Evolutionary conservation across 495 filamentous ascomycete species (phyloP).

Genomic region (Cercophora newfieldiana): DNA sequence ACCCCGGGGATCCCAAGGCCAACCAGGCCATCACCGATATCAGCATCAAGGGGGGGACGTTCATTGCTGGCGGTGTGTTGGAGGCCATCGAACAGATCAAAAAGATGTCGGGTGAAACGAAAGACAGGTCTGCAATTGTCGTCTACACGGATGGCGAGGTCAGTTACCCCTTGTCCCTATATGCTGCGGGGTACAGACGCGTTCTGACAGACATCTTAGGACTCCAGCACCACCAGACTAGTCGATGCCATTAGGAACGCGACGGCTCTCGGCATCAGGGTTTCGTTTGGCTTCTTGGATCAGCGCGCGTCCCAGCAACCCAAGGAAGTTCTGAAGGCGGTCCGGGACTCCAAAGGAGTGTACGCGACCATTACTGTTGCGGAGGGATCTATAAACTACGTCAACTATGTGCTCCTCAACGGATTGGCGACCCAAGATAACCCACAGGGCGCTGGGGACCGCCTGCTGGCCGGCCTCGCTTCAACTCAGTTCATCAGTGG

Average conservation of each 20-base stretch:
- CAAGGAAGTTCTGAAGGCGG: conserved; percentile 23
- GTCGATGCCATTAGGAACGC: conserved; percentile 34
- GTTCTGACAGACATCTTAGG: conserved; percentile 4
- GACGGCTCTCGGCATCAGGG: conserved; percentile 30
- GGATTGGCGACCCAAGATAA: conserved; percentile 34
- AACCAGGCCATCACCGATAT: conserved; percentile 14
- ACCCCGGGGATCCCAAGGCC: conserved; percentile 28
- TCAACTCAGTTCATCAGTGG: conserved; percentile 28
- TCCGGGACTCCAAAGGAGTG: conserved; percentile 33
- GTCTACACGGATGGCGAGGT: conserved; percentile 39
- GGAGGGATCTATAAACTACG: conserved; percentile 28
- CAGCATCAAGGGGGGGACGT: conserved; percentile 13
- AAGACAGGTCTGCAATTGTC: conserved; percentile 32
- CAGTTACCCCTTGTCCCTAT: conserved; percentile 1
- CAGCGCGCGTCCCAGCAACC: conserved; percentile 14
- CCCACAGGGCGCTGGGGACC: conserved; percentile 24
- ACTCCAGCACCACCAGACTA: conserved; percentile 13
- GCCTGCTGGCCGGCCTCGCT: conserved; percentile 32
- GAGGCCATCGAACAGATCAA: conserved; percentile 28
- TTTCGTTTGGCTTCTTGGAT: conserved; percentile 37
- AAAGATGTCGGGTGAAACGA: conserved; percentile 18
- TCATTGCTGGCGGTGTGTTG: conserved; percentile 28
- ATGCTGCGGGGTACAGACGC: not conserved
- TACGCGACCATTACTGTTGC: conserved; percentile 32
- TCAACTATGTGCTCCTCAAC: conserved; percentile 32